Evolutionary conservation across 352 stramenopile species (phyloP).

Genomic region (Globisporangium echinulatum): DNA sequence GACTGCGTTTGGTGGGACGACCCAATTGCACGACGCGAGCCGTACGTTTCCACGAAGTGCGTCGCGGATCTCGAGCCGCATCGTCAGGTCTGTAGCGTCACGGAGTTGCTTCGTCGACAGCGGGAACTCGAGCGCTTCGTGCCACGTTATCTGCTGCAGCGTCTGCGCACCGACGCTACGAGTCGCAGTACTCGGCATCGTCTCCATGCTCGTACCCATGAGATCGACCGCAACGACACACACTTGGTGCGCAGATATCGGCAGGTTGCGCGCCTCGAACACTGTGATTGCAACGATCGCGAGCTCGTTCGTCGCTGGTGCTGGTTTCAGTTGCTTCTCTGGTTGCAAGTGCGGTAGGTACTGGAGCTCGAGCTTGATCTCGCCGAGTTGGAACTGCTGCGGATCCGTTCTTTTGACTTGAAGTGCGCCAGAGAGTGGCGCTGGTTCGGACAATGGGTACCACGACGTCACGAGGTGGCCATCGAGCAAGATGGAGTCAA

Average conservation of each 20-base stretch:
- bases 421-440: not conserved
- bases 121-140: conserved; percentile 13
- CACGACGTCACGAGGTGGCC: conserved; percentile 29
- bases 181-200: conserved; percentile 15
- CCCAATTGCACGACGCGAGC: conserved; percentile 23
- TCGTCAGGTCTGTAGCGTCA: not conserved
- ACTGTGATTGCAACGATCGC: conserved; percentile 9
- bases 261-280: conserved; percentile 8
- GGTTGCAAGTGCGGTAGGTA: conserved; percentile 21
- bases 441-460: conserved; percentile 14
- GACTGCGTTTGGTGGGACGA: conserved; percentile 20
- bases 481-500: conserved; percentile 40
- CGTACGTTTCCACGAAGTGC: conserved; percentile 10
- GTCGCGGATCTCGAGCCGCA: conserved; percentile 20
- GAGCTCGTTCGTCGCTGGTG: not conserved
- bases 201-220: conserved; percentile 19
- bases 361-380: conserved; percentile 35
- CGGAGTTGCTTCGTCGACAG: conserved; percentile 2
- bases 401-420: not conserved
- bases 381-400: conserved; percentile 8
- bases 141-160: conserved; percentile 8
- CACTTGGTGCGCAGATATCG: conserved; percentile 1
- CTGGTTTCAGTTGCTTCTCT: not conserved
- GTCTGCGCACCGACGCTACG: not conserved
- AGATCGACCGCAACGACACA: conserved; percentile 15